Evolutionary conservation across 306 rosid genomes (phyloP), one percentile per base, ranked within the genome.

Genomic region (Medicago ruthenica): DNA sequence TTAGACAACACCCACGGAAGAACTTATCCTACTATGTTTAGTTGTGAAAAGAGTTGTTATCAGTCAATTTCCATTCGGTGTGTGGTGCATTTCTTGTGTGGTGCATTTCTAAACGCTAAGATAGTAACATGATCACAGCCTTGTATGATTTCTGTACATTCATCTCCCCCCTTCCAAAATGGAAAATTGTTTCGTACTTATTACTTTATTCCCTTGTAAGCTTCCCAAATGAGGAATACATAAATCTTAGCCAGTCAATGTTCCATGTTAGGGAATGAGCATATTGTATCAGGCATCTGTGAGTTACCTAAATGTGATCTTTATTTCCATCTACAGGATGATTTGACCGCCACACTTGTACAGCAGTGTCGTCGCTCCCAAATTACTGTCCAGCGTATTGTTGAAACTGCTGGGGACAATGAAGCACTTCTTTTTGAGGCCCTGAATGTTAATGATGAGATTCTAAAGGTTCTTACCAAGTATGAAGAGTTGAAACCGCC

Each of bases 391-490:
- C 97, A 70, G 86, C 80, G 91, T 65, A 90, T 96, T 40, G 83
- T 92, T 11, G 99, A 92, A 83, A 87, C 93, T 14, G 89, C 91
- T 12, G 99, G 90, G 37, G 98, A 96, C 65, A 91, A 89, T 10
- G 99, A 96, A 85, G 98, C 99, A 20, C 74, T 96, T 63, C 98
- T 96, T 40, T 96, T 92, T 73, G 99, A 96, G 84, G 99, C 98
- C 75, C 80, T 96, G 87, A 96, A 92, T 70, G 89, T 90, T 61
- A 96, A 96, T 27, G 99, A 96, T 55, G 99, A 96, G 87, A 89
- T 96, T 79, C 94, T 80, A 81, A 92, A 89, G 84, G 94, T 88
- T 57, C 88, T 96, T 50, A 65, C 88, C 86, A 90, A 90, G 88
- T 92, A 73, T 44, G 96, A 90, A 55, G 93, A 96, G 61, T 65